Percentiles rank a stretch among this genome's conserved stretches.
These are phyloP conservation scores for Chimonanthus praecox DNA, from an alignment of 164 flowering plant species.

Conservation along the genomic window DNA sequence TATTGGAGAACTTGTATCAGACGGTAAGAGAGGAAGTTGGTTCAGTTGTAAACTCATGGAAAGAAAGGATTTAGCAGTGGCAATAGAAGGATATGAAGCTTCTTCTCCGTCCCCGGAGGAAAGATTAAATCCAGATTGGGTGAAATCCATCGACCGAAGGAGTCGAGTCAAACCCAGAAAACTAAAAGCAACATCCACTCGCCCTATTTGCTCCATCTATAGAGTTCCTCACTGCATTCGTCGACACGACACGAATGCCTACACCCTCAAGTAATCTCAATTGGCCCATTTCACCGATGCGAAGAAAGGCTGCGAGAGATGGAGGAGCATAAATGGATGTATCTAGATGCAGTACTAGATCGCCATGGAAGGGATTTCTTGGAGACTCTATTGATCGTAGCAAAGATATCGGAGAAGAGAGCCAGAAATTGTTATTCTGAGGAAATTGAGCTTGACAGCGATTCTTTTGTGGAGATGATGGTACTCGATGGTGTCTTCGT, in stretches of 20 bases:
- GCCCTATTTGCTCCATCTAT: not conserved
- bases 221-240: constrained; percentile 1
- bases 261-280: not conserved
- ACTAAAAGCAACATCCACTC: not conserved
- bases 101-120: too few relatives aligned
- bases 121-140: not conserved
- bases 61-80: too few relatives aligned
- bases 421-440: not conserved
- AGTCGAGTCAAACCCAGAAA: not conserved
- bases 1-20: too few relatives aligned
- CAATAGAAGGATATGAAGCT: too few relatives aligned
- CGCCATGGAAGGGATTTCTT: not conserved
- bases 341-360: not conserved
- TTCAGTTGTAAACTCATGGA: too few relatives aligned
- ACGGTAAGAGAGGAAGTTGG: too few relatives aligned
- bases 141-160: constrained; percentile 1
- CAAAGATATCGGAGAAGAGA: not conserved
- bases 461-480: not conserved
- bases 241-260: not conserved
- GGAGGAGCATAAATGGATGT: constrained; percentile 7
- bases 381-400: not conserved
- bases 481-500: not conserved
- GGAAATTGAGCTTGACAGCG: not conserved
- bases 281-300: constrained; percentile 6
- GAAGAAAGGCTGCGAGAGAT: not conserved